Evolutionary conservation across 2,329 filamentous ascomycete genomes (phyloP).

Genomic region (Teratosphaeria pseudoeucalypti): DNA sequence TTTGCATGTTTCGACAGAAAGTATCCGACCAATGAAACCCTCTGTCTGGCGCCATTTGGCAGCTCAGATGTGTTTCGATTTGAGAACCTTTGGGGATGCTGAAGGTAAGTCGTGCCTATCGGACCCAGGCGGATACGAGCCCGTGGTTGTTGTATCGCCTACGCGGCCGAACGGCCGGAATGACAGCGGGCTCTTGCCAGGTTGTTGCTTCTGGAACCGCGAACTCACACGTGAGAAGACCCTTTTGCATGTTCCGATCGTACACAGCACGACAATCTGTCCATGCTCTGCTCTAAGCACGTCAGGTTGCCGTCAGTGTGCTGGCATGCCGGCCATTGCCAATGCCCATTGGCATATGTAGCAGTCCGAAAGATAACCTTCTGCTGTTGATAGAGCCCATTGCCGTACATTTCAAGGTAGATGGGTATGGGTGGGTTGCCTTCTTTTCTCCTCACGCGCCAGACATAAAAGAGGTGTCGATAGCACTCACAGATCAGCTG

Average conservation of each 20-base stretch:
- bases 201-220: not conserved
- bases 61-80: not conserved
- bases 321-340: not conserved
- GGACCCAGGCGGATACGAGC: not conserved
- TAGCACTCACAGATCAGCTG: not conserved
- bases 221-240: not conserved
- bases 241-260: not conserved
- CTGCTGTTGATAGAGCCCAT: not conserved
- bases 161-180: not conserved
- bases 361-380: not conserved
- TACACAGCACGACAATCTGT: not conserved
- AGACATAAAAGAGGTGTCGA: not conserved
- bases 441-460: not conserved
- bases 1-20: not conserved
- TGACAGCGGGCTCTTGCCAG: not conserved
- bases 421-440: not conserved
- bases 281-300: not conserved
- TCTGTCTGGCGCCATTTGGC: not conserved
- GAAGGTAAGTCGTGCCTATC: not conserved
- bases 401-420: not conserved
- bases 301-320: not conserved
- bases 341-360: not conserved
- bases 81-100: not conserved
- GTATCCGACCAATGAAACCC: not conserved
- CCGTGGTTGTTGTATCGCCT: not conserved